These are phyloP conservation scores for Yamadazyma ubonensis DNA, from an alignment of 805 yeast genomes.

Conservation along the genomic window DNA sequence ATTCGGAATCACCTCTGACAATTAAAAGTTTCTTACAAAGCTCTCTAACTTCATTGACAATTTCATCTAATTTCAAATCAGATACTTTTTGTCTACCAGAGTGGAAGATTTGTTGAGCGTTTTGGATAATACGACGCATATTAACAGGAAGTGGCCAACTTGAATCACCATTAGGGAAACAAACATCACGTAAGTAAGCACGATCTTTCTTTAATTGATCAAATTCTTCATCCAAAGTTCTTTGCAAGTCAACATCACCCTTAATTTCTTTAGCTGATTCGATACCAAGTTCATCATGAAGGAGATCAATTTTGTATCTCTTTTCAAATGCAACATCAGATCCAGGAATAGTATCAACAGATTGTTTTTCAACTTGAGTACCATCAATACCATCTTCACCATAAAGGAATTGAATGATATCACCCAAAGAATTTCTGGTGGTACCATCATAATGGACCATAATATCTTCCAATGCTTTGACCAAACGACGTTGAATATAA, in stretches of 20 bases:
- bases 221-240: slow-evolving; percentile 79
- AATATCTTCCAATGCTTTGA: slow-evolving; percentile 93
- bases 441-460: slow-evolving; percentile 99
- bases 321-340: slow-evolving; percentile 79
- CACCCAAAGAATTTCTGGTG: slow-evolving; percentile 96
- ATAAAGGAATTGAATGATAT: slow-evolving; percentile 89
- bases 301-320: slow-evolving; percentile 82
- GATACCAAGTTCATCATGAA: slow-evolving; percentile 62
- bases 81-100: slow-evolving; percentile 88
- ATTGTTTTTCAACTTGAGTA: slow-evolving; percentile 94
- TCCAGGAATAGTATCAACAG: slow-evolving; percentile 93
- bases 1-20: slow-evolving; percentile 74
- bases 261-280: slow-evolving; percentile 89
- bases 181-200: slow-evolving; percentile 67
- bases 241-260: slow-evolving; percentile 85
- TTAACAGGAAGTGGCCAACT: slow-evolving; percentile 98
- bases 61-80: slow-evolving; percentile 81
- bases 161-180: slow-evolving; percentile 90
- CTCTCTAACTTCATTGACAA: slow-evolving; percentile 67
- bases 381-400: slow-evolving; percentile 99
- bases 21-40: slow-evolving; percentile 69
- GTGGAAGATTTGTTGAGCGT: slow-evolving; percentile 95
- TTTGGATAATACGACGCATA: slow-evolving; percentile 92
- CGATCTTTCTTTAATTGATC: slow-evolving; percentile 77
- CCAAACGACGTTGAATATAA: slow-evolving; percentile 96